Conservation (phyloP, 768 basidiomycete species). For the Hericium rajendrae region DNA sequence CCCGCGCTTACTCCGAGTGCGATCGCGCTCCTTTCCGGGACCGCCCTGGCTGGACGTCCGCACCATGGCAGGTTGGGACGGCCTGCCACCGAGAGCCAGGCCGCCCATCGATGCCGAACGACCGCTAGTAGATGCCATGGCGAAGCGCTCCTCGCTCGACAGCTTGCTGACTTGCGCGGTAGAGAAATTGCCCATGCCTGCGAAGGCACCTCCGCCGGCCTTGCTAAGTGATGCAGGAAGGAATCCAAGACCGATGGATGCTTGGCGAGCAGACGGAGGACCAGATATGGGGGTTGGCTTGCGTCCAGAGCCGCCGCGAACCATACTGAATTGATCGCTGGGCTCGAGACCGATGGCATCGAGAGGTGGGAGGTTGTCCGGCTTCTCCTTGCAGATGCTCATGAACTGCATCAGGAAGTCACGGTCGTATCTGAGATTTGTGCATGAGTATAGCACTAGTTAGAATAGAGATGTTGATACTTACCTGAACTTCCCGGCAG, state of each 20-base stretch:
- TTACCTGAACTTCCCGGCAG: constrained; percentile 86
- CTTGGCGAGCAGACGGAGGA: constrained; percentile 33
- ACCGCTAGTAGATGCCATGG: constrained; percentile 26
- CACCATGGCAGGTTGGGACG: constrained; percentile 42
- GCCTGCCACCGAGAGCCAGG: constrained; percentile 38
- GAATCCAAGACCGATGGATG: constrained; percentile 39
- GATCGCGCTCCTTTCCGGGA: constrained; percentile 42
- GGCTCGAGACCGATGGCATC: constrained; percentile 89
- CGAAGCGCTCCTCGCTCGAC: constrained; percentile 63
- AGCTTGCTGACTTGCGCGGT: constrained; percentile 41
- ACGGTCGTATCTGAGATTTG: constrained; percentile 74
- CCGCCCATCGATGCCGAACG: constrained; percentile 51
- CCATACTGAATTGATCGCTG: constrained; percentile 45
- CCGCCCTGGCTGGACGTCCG: constrained; percentile 48
- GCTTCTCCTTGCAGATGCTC: constrained; percentile 89
- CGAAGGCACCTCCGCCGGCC: constrained; percentile 21
- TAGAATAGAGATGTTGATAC: constrained; percentile 2
- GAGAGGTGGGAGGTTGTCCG: constrained; percentile 79
- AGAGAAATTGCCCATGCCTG: constrained; percentile 63
- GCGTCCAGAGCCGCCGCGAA: constrained; percentile 57
- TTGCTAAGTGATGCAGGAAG: constrained; percentile 27
- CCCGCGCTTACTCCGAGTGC: constrained; percentile 71
- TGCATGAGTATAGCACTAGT: not conserved
- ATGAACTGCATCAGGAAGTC: constrained; percentile 98
- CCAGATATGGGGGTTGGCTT: constrained; percentile 31